Conservation (phyloP, 495 filamentous ascomycete genomes). For the Penicillium daleae region DNA sequence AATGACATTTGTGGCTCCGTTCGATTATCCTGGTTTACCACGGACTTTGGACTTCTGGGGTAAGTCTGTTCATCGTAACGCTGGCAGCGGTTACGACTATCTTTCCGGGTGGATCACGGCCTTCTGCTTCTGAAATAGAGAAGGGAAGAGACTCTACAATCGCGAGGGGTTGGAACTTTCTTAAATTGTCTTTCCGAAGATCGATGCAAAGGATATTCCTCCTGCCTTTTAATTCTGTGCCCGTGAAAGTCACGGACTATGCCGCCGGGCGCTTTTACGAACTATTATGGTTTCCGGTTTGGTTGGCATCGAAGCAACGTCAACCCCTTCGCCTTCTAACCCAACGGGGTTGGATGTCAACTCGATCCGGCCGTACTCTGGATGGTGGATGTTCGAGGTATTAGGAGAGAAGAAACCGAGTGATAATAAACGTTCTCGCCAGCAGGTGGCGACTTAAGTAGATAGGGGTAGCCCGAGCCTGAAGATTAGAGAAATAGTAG, state of each 20-base stretch:
- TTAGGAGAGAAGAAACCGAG: neutral
- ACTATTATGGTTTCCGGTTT: neutral
- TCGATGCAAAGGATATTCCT: neutral
- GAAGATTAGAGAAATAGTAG: neutral
- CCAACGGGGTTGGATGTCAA: neutral
- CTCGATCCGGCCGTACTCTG: conserved; percentile 1
- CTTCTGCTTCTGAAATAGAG: neutral
- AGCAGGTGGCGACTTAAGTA: neutral
- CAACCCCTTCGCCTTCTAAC: neutral
- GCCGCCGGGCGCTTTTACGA: neutral
- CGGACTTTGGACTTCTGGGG: neutral
- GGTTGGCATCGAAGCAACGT: neutral
- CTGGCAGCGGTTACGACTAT: neutral
- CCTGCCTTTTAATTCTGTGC: neutral
- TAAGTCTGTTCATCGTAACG: neutral
- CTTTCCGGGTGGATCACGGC: neutral
- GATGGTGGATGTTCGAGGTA: neutral
- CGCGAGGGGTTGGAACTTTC: neutral
- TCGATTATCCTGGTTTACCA: neutral
- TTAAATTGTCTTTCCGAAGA: neutral
- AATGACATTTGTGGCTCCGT: neutral
- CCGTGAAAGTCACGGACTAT: neutral
- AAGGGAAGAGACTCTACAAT: neutral
- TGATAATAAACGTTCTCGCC: neutral
- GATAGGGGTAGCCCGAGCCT: neutral